Percentiles rank a stretch among this genome's conserved stretches.
Evolutionary conservation across 352 stramenopile species (phyloP).

Genomic region (Plasmopara viticola): DNA sequence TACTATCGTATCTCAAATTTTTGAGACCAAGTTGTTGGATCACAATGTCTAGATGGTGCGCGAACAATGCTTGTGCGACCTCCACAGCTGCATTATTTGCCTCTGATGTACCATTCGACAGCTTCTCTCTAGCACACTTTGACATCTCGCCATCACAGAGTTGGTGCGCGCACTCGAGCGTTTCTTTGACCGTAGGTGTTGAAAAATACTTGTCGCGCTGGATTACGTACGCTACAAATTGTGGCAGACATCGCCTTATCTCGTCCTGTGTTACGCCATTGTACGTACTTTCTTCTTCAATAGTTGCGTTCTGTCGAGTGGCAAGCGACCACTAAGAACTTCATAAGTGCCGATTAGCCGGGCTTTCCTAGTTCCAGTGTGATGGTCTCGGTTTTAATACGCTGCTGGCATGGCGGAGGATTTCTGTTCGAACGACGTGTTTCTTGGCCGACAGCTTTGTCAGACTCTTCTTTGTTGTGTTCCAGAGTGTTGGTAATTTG

Average conservation of each 20-base stretch:
- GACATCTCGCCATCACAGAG: conserved; percentile 43
- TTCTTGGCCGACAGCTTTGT: conserved; percentile 29
- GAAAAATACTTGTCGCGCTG: conserved; percentile 89
- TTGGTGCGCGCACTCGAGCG: conserved; percentile 46
- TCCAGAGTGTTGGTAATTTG: conserved; percentile 39
- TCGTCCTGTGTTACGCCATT: conserved; percentile 29
- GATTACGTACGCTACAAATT: conserved; percentile 38
- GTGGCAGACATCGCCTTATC: conserved; percentile 27
- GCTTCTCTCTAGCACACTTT: conserved; percentile 30
- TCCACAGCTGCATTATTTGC: conserved; percentile 24
- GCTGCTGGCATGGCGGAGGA: conserved; percentile 41
- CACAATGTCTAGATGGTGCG: conserved; percentile 19
- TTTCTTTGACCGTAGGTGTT: conserved; percentile 19
- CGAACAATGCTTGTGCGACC: conserved; percentile 16
- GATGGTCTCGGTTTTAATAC: conserved; percentile 36
- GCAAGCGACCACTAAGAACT: conserved; percentile 34
- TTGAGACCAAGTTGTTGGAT: conserved; percentile 19
- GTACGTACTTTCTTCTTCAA: conserved; percentile 42
- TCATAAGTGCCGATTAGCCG: conserved; percentile 23
- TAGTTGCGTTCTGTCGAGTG: conserved; percentile 25
- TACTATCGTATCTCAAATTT: conserved; percentile 45
- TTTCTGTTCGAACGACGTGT: conserved; percentile 35
- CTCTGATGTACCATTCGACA: conserved; percentile 33
- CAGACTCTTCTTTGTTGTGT: conserved; percentile 33
- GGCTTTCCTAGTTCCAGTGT: conserved; percentile 19